Evolutionary conservation across 2,329 filamentous ascomycete genomes (phyloP).

Genomic region (Phyllosticta capitalensis): DNA sequence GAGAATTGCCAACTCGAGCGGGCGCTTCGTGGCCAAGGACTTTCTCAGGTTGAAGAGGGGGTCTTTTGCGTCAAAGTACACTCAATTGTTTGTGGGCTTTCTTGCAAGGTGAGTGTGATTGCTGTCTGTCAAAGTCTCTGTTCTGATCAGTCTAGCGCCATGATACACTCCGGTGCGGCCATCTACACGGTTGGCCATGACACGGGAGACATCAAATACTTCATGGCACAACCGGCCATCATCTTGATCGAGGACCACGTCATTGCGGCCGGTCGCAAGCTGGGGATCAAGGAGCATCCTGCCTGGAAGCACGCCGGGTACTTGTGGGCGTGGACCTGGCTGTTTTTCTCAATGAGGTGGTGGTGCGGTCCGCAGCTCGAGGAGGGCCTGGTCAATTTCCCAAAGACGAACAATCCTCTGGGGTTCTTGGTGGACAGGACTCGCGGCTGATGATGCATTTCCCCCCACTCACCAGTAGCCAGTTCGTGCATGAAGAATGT

Average conservation of each 20-base stretch:
- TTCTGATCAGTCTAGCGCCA: not conserved
- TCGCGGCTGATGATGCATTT: too few relatives aligned
- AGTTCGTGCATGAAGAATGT: not conserved
- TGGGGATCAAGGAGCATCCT: constrained; percentile 14
- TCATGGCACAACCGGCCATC: constrained; percentile 18
- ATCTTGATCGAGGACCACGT: constrained; percentile 24
- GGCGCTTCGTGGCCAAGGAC: constrained; percentile 16
- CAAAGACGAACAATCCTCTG: not conserved
- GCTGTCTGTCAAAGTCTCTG: not conserved
- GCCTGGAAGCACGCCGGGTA: constrained; percentile 18
- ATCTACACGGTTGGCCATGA: constrained; percentile 16
- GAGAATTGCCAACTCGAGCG: constrained; percentile 15
- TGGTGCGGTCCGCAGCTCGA: not conserved
- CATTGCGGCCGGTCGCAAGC: constrained; percentile 16
- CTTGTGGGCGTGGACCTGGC: constrained; percentile 14
- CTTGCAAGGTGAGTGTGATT: constrained; percentile 11
- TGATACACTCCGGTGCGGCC: constrained; percentile 16
- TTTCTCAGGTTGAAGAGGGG: constrained; percentile 17
- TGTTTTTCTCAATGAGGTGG: not conserved
- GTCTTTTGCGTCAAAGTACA: constrained; percentile 21
- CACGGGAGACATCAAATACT: constrained; percentile 15
- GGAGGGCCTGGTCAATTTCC: not conserved
- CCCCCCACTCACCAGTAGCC: too few relatives aligned
- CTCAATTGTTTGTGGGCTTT: constrained; percentile 22
- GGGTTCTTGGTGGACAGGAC: too few relatives aligned